Evolutionary conservation across 164 flowering plant genomes (phyloP), one percentile per base, ranked within the genome.

Genomic region (Vitis amurensis): DNA sequence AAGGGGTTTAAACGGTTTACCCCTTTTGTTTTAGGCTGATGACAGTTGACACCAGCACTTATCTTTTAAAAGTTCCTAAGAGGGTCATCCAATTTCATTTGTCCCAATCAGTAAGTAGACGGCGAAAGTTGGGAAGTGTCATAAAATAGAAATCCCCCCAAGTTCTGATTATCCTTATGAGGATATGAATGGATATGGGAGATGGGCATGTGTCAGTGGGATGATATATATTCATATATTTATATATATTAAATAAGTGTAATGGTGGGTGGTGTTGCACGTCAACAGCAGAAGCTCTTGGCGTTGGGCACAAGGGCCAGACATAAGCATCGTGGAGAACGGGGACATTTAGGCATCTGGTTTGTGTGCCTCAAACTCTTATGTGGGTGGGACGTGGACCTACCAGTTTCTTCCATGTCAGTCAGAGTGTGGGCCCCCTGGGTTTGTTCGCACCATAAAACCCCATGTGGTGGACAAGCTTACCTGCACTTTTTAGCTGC

Each of bases 261-360:
- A n/a, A 17, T 73, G 77, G 77, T 69, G 67, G 57, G 7, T 14
- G 76, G 14, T 69, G 12, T 55, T 52, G 77, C 83, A 77, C 83
- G 79, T 80, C 83, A 72, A 64, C 50, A 47, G 11, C 59, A 15
- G 17, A 49, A 61, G 57, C 68, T 64, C 68, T 49, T 4, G 8
- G 31, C 37, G 61, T 6, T 23, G 9, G 27, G 19, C 27, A 23
- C 61, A 64, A 44, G 37, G 15, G 66, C 64, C 78, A 74, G 29
- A 63, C 69, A 74, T 78, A 63, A 64, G 78, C 58, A 74, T 77
- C 78, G 59, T 70, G 74, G 55, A 37, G 57, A 37, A 50, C 63
- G 27, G 68, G 61, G 68, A 69, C 78, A 60, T 68, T 57, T 9
- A 12, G 50, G 55, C 58, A 17, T 58, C 71, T 55, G 16, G 29